phyloP scores from a whole-genome alignment of 2,329 filamentous ascomycete genomes.

The Trichoderma cornu-damae region DNA sequence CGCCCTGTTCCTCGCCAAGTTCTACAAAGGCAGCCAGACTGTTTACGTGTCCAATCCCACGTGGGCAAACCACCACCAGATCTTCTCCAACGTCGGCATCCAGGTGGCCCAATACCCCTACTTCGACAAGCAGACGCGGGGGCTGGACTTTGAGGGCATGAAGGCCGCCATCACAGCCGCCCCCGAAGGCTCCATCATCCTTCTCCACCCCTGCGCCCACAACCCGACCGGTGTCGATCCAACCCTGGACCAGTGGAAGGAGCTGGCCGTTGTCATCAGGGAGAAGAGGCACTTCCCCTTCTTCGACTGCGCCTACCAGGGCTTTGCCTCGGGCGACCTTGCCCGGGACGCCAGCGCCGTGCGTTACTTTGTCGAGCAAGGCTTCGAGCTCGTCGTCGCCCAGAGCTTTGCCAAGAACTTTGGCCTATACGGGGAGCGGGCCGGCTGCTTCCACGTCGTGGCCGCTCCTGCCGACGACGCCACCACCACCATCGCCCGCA shows the following conservation, averaged over 20 bases:
- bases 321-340: conserved; percentile 90
- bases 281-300: conserved; percentile 88
- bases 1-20: conserved; percentile 87
- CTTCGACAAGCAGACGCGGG: conserved; percentile 83
- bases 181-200: conserved; percentile 74
- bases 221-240: conserved; percentile 98
- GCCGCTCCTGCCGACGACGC: conserved; percentile 67
- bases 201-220: conserved; percentile 93
- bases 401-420: conserved; percentile 99
- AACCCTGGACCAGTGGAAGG: conserved; percentile 87
- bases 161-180: conserved; percentile 64
- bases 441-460: conserved; percentile 93
- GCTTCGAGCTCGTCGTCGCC: conserved; percentile 80
- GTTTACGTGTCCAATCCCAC: conserved; percentile 93
- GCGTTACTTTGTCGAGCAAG: conserved; percentile 87
- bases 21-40: conserved; percentile 70
- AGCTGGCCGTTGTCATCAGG: conserved; percentile 73
- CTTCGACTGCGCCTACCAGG: conserved; percentile 97
- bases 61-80: conserved; percentile 98
- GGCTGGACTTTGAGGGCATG: conserved; percentile 90
- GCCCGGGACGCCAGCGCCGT: conserved; percentile 84
- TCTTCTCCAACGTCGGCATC: conserved; percentile 86
- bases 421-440: conserved; percentile 92
- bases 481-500: conserved; percentile 53
- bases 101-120: conserved; percentile 83